phyloP scores from a whole-genome alignment of 495 filamentous ascomycete species.

The Daldinia caldariorum region DNA sequence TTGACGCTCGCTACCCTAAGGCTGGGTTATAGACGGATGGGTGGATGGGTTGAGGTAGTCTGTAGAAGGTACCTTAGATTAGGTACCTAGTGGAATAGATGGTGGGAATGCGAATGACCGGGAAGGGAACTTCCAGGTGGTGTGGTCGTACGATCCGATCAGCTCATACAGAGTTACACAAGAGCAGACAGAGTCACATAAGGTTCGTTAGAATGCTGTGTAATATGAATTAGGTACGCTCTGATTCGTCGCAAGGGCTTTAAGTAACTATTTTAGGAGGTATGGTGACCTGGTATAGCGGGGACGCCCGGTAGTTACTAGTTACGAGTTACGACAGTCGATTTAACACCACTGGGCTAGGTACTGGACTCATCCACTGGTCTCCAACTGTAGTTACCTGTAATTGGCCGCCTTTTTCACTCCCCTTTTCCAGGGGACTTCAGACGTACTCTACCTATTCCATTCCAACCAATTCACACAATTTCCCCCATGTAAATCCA shows the following conservation, averaged over 20 bases:
- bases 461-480: conserved; percentile 10
- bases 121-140: conserved; percentile 33
- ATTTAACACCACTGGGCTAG: conserved; percentile 14
- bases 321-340: conserved; percentile 33
- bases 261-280: conserved; percentile 30
- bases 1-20: too few relatives aligned
- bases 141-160: conserved; percentile 44
- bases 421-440: conserved; percentile 21
- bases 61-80: neutral
- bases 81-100: neutral
- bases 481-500: neutral
- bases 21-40: neutral
- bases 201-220: conserved; percentile 32
- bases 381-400: conserved; percentile 2
- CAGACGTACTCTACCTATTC: neutral
- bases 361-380: neutral
- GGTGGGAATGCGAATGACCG: conserved; percentile 21
- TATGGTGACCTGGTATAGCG: conserved; percentile 39
- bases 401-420: conserved; percentile 6
- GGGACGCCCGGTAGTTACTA: conserved; percentile 37
- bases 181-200: conserved; percentile 23
- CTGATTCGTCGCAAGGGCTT: conserved; percentile 13
- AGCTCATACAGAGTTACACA: conserved; percentile 31
- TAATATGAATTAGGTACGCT: conserved; percentile 28
- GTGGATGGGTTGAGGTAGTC: neutral